These are phyloP conservation scores for Emmonsia crescens DNA, from an alignment of 2,329 filamentous ascomycete species.

Conservation along the genomic window DNA sequence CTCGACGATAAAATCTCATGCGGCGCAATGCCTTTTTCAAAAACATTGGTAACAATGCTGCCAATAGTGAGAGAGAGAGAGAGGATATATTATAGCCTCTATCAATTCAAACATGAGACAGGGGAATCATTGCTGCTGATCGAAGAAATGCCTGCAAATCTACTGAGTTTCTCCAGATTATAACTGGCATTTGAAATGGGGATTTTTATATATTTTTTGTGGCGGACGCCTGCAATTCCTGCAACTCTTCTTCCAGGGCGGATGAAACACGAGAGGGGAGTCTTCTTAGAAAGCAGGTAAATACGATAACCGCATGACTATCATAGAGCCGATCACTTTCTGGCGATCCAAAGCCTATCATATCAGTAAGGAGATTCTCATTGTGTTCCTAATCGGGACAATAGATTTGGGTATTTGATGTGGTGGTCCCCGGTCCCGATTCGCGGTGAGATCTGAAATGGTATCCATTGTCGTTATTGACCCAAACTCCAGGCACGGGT, in stretches of 20 bases:
- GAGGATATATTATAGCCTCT: not conserved
- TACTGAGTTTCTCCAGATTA: not conserved
- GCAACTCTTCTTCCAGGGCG: not conserved
- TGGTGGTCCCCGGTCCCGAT: not conserved
- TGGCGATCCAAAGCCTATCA: not conserved
- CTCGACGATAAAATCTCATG: not conserved
- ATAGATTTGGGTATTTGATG: not conserved
- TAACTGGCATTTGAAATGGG: not conserved
- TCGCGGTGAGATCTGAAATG: not conserved
- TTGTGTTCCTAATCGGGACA: not conserved
- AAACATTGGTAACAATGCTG: not conserved
- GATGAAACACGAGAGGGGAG: not conserved
- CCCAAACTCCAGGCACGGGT: too few relatives aligned
- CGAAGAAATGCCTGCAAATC: not conserved
- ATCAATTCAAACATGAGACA: not conserved
- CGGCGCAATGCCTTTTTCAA: not conserved
- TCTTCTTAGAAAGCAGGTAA: not conserved
- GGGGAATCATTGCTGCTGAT: not conserved
- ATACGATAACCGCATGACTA: not conserved
- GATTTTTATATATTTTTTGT: too few relatives aligned
- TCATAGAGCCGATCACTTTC: not conserved
- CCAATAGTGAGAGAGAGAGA: not conserved
- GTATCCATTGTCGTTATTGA: too few relatives aligned
- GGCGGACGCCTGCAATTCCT: not conserved
- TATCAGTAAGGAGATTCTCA: too few relatives aligned